phyloP scores from a whole-genome alignment of 306 rosid species.

The Corylus heterophylla region DNA sequence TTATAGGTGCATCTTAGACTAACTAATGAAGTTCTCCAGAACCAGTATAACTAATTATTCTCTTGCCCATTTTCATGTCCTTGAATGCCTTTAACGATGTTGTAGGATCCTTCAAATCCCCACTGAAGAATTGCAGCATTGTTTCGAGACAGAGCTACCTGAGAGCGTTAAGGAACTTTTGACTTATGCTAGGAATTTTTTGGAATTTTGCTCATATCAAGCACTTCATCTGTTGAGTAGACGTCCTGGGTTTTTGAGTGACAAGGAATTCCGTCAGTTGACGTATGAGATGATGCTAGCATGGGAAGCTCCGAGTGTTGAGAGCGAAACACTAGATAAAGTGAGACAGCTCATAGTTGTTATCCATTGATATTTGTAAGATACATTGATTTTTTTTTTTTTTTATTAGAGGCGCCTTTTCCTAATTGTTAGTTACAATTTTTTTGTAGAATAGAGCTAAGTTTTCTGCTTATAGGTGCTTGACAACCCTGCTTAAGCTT shows the following conservation, averaged over 20 bases:
- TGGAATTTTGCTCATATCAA: slow-evolving; percentile 76
- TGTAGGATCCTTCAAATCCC: slow-evolving; percentile 69
- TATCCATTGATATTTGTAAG: slow-evolving; percentile 23
- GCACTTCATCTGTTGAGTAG: slow-evolving; percentile 47
- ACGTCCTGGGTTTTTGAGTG: slow-evolving; percentile 53
- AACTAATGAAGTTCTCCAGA: neutral
- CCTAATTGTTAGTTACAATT: neutral
- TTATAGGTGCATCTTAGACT: neutral
- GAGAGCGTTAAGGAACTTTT: slow-evolving; percentile 53
- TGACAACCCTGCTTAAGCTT: slow-evolving; percentile 15
- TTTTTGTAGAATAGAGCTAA: neutral
- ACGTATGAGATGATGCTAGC: slow-evolving; percentile 94
- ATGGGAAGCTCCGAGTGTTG: slow-evolving; percentile 78
- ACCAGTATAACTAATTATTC: neutral
- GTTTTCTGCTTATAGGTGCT: slow-evolving; percentile 5
- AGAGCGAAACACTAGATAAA: slow-evolving; percentile 36
- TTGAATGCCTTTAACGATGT: slow-evolving; percentile 12
- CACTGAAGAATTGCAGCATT: slow-evolving; percentile 62
- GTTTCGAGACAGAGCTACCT: slow-evolving; percentile 67
- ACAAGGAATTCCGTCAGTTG: slow-evolving; percentile 62
- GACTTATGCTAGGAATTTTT: slow-evolving; percentile 65
- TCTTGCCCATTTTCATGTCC: neutral
- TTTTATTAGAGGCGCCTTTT: neutral
- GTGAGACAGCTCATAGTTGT: slow-evolving; percentile 41
- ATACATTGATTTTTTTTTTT: neutral